Percentiles rank a stretch among this genome's conserved stretches.
These are phyloP conservation scores for Nannochloropsis gaditana DNA, from an alignment of 108 stramenopile genomes.

Conservation along the genomic window DNA sequence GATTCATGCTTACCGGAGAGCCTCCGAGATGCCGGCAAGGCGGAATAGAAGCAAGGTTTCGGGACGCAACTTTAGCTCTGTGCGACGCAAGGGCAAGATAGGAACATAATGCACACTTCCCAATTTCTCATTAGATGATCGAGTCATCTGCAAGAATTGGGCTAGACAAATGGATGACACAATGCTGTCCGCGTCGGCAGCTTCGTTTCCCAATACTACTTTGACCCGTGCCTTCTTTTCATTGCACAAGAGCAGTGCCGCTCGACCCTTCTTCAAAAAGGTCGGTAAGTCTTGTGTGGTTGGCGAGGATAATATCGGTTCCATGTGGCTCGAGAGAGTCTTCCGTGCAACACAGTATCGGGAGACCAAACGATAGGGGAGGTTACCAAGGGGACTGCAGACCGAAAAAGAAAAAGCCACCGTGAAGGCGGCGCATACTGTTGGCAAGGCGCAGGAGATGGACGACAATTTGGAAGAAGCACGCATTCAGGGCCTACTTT, in stretches of 20 bases:
- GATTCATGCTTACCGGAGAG: background rate
- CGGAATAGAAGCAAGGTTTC: constrained; percentile 11
- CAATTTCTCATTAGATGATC: background rate
- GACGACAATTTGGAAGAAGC: no score
- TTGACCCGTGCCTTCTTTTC: background rate
- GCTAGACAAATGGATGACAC: background rate
- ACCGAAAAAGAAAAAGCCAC: no score
- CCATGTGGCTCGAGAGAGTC: no score
- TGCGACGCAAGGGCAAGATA: background rate
- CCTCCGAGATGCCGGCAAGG: background rate
- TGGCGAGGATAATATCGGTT: background rate
- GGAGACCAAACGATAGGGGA: no score
- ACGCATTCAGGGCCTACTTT: no score
- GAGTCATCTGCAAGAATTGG: background rate
- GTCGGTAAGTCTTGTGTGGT: background rate
- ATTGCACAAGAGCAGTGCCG: background rate
- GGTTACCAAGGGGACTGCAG: no score
- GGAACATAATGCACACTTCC: background rate
- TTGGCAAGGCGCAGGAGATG: no score
- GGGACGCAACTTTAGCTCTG: background rate
- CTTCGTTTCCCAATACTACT: background rate
- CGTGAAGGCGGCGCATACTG: no score
- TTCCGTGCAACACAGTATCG: no score
- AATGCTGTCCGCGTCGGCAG: background rate
- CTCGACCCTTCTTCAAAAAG: background rate